Percentiles rank a stretch among this genome's conserved stretches.
phyloP scores from a whole-genome alignment of 1,284 basidiomycete genomes.

The Cutaneotrichosporon cavernicola region DNA sequence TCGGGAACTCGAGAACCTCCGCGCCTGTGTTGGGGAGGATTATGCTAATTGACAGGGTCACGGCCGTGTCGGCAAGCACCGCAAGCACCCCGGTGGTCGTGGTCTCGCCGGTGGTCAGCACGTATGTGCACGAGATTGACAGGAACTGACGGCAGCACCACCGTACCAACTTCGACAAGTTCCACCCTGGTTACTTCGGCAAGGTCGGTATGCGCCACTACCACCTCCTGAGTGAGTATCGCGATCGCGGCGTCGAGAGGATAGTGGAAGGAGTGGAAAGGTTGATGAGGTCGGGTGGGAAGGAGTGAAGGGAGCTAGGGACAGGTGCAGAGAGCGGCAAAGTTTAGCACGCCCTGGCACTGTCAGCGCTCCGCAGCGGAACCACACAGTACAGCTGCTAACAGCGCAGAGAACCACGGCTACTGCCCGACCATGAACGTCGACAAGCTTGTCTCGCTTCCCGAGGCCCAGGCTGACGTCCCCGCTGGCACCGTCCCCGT shows the following conservation, averaged over 20 bases:
- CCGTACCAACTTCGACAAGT: constrained; percentile 63
- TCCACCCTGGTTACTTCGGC: constrained; percentile 56
- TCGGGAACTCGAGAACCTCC: neutral
- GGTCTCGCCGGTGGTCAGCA: constrained; percentile 99
- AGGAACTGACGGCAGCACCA: constrained; percentile 62
- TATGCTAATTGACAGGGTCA: constrained; percentile 61
- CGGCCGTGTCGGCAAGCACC: constrained; percentile 75
- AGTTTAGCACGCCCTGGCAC: neutral
- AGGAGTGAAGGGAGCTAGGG: neutral
- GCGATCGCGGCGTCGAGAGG: no score
- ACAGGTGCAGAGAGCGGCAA: neutral
- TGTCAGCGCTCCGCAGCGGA: neutral
- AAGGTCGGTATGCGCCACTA: constrained; percentile 96
- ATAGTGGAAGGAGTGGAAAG: neutral
- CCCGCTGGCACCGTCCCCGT: constrained; percentile 70
- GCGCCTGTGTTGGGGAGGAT: neutral
- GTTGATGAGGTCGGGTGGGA: neutral
- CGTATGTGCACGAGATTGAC: constrained; percentile 26
- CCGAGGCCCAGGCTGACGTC: constrained; percentile 53
- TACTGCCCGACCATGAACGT: constrained; percentile 96
- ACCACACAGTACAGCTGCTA: constrained; percentile 32
- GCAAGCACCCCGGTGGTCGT: constrained; percentile 27
- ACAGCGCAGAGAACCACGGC: constrained; percentile 64
- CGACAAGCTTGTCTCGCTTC: constrained; percentile 61
- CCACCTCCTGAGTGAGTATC: constrained; percentile 64